Base-by-base conservation (phyloP, 352 stramenopile genomes). In the Globisporangium uncinulatum region DNA sequence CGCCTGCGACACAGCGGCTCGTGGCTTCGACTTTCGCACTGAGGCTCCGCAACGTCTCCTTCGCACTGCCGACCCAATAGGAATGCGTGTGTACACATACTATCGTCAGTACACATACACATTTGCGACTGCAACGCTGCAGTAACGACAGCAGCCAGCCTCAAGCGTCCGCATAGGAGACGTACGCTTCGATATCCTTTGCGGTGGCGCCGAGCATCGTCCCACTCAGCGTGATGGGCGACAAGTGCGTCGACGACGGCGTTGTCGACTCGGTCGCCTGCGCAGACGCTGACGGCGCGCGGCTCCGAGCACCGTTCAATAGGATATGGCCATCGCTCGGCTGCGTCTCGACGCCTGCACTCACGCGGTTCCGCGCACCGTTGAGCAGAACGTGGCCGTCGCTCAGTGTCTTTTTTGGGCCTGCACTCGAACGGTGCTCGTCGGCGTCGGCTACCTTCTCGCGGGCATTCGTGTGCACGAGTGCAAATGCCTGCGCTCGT, bases 401-500 rank as follows among this genome's bases (percentile, higher is more conserved):
- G 31, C 21, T 49, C 24, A 13, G 49, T 6, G 37, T 15, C 1
- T 56, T 32, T 9, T 61, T 54, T 8, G 37, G 3, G 19, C 19
- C 19, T 10, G 13, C 42, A 10, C 17, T 7, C 42, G 41, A 7
- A 6, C 41, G 19, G n/a, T 21, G 51, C 17, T 63, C 50, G 6
- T 63, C 51, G 2, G 57, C 52, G 4, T 49, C 51, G 4, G 42
- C 59, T n/a, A 56, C 52, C n/a, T 60, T 45, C 19, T 65, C 58
- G 37, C 51, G 59, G 24, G 59, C 59, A 41, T 56, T 65, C 42
- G 59, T 65, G 44, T 65, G 59, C 14, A 65, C 47, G 13, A 55
- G 32, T 19, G 37, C 17, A 42, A 52, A 4, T 29, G 11, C 24
- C 45, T 8, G 45, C 55, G 59, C 31, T 21, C 10, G 11, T 37